Conservation (phyloP, 345 rosid species). For the Arabidopsis suecica region DNA sequence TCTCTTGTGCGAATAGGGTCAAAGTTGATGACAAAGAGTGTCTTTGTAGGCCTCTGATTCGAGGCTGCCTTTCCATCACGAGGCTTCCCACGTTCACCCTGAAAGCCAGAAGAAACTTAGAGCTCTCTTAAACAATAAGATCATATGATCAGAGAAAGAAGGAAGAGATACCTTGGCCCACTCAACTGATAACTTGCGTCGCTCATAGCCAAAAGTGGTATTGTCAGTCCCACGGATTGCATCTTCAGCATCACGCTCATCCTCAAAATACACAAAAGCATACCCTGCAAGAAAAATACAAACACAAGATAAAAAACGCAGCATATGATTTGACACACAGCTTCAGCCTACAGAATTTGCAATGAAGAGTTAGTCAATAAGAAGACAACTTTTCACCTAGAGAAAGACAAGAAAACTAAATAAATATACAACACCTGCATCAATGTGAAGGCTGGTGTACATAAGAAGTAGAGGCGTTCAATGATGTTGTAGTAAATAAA, state of each 20-base stretch:
- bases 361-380: not conserved
- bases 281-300: slow-evolving; percentile 58
- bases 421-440: slow-evolving; percentile 78
- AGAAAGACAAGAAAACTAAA: slow-evolving; percentile 36
- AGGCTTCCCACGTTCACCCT: slow-evolving; percentile 81
- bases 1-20: slow-evolving; percentile 77
- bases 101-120: slow-evolving; percentile 33
- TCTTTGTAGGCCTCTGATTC: slow-evolving; percentile 82
- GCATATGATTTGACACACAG: not conserved
- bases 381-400: slow-evolving; percentile 41
- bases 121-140: not conserved
- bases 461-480: slow-evolving; percentile 54
- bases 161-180: slow-evolving; percentile 72
- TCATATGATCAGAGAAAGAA: not conserved
- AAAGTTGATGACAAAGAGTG: slow-evolving; percentile 84
- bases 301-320: slow-evolving; percentile 25
- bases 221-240: slow-evolving; percentile 77
- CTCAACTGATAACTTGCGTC: slow-evolving; percentile 74
- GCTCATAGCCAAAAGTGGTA: slow-evolving; percentile 73
- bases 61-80: slow-evolving; percentile 61
- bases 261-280: slow-evolving; percentile 91
- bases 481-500: too few species aligned
- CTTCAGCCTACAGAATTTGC: slow-evolving; percentile 22
- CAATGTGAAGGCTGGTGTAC: slow-evolving; percentile 75
- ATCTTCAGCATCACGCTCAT: slow-evolving; percentile 86